Evolutionary conservation across 1,284 basidiomycete species (phyloP).

Genomic region (Fereydounia khargensis): DNA sequence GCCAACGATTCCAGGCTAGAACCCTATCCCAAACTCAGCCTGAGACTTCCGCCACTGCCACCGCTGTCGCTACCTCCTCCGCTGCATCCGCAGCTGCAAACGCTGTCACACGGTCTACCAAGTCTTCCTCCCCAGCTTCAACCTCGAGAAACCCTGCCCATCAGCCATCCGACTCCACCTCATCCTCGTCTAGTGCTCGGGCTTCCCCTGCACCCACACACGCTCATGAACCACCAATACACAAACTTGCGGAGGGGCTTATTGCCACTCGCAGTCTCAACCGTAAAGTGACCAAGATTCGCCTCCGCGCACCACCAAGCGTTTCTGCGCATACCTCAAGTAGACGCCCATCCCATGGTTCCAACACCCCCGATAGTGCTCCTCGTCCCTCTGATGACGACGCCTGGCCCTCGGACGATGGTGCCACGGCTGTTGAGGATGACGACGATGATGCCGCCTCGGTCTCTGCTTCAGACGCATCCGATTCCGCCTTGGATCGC

Average conservation of each 20-base stretch:
- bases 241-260: slow-evolving; percentile 30
- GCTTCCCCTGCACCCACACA: background rate
- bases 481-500: slow-evolving; percentile 30
- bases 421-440: slow-evolving; percentile 32
- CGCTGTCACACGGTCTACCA: no score
- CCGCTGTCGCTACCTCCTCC: slow-evolving; percentile 25
- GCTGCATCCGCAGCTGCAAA: slow-evolving; percentile 5
- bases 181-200: background rate
- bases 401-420: slow-evolving; percentile 35
- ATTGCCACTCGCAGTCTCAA: slow-evolving; percentile 38
- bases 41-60: slow-evolving; percentile 14
- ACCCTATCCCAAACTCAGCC: no score
- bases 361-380: slow-evolving; percentile 20
- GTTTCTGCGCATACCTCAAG: slow-evolving; percentile 11
- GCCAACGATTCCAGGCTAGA: slow-evolving; percentile 16
- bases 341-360: slow-evolving; percentile 20
- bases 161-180: slow-evolving; percentile 3
- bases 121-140: background rate
- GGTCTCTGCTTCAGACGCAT: slow-evolving; percentile 28
- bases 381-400: slow-evolving; percentile 30
- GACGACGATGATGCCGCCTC: no score
- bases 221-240: slow-evolving; percentile 13
- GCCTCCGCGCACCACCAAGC: slow-evolving; percentile 19
- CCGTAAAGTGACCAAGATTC: slow-evolving; percentile 39
- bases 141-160: slow-evolving; percentile 1